Evolutionary conservation across 116 monocot genomes (phyloP), one percentile per base, ranked within the genome.

Genomic region (Trichopus zeylanicus): DNA sequence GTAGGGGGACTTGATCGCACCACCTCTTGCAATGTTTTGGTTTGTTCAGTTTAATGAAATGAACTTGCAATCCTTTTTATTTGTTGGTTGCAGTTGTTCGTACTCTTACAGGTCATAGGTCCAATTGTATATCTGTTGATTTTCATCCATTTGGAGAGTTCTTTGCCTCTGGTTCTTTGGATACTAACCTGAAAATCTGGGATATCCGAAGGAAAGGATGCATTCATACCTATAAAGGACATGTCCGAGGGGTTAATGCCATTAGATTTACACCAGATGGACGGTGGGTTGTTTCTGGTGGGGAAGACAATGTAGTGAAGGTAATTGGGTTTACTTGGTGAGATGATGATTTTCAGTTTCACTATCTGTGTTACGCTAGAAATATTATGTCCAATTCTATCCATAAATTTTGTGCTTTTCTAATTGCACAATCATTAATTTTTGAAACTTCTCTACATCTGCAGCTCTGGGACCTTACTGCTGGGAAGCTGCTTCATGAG

Each of bases 121-220:
- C 97, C 13, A 90, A 91, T 75, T 90, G 84, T 57, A 84, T 79
- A 61, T 84, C 91, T 35, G 83, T 95, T 60, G 95, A 95, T 56
- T 95, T 94, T 67, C 94, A 94, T 72, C 94, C 94, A 26, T 94
- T 94, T 59, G 94, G 94, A 23, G 94, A 94, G 48, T 89, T 95
- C 57, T 95, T 95, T 65, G 95, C 95, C 51, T 95, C 90, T 39
- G 95, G 95, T 21, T 89, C 95, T 26, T 57, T 86, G 76, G 86
- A 95, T 64, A 89, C 89, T 42, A 89, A 93, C 71, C 62, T 93
- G 26, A 92, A 92, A 63, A 92, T 87, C 49, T 92, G 92, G 92
- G 92, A 87, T 64, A 87, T 87, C 20, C 81, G 92, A 67, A 83
- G 81, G 66, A 90, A 90, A 60, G 90, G 90, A 31, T 90, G 90